Evolutionary conservation across 2,329 filamentous ascomycete species (phyloP).

Genomic region (Colletotrichum liriopes): DNA sequence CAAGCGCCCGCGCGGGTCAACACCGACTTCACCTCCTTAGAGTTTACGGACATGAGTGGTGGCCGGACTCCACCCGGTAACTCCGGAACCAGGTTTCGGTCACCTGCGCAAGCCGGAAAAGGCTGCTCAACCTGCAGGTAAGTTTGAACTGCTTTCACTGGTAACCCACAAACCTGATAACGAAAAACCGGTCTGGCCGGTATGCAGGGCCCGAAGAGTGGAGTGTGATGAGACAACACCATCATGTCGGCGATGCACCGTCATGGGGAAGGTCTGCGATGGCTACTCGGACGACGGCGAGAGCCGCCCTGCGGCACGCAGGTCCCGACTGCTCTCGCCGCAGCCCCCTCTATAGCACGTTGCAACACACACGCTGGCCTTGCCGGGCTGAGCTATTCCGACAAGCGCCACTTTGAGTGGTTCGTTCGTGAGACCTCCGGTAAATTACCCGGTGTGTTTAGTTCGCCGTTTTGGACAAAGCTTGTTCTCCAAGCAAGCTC

Average conservation of each 20-base stretch:
- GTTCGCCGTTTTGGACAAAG: slow-evolving; percentile 56
- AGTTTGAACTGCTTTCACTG: background rate
- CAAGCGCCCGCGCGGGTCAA: background rate
- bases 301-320: background rate
- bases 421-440: slow-evolving; percentile 57
- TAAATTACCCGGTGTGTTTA: slow-evolving; percentile 56
- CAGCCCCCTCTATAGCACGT: background rate
- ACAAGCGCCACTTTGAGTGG: slow-evolving; percentile 56
- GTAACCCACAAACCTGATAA: background rate
- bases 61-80: slow-evolving; percentile 7
- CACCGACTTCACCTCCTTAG: background rate
- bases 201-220: slow-evolving; percentile 44
- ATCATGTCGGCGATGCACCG: slow-evolving; percentile 44
- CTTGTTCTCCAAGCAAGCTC: slow-evolving; percentile 56
- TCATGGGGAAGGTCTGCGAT: slow-evolving; percentile 46
- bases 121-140: slow-evolving; percentile 43
- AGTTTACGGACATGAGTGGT: slow-evolving; percentile 5
- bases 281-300: slow-evolving; percentile 46
- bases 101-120: background rate
- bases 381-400: background rate
- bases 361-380: slow-evolving; percentile 7
- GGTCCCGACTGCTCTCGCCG: background rate
- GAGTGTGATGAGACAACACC: slow-evolving; percentile 48
- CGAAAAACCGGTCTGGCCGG: background rate
- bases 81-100: background rate